A percentile compares a stretch with the other conserved stretches of the same genome.
Conservation (phyloP, 2,329 filamentous ascomycete genomes). For the Cladosporium oxysporum region DNA sequence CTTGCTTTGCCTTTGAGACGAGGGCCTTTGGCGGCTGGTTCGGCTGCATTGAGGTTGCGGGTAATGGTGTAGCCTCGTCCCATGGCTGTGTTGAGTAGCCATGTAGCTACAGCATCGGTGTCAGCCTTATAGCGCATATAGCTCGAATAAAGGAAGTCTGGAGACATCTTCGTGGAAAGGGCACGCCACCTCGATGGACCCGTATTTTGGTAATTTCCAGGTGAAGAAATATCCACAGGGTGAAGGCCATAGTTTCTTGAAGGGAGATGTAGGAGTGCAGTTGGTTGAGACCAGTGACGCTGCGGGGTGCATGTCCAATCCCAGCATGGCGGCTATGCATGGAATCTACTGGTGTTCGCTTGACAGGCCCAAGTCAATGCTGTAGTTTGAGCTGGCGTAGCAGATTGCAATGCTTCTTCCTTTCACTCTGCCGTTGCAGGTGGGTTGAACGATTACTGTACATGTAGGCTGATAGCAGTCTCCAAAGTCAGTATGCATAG, state of each 20-base stretch:
- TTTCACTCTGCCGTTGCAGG: neutral
- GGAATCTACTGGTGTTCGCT: neutral
- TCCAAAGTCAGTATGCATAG: neutral
- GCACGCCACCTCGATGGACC: neutral
- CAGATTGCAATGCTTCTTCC: neutral
- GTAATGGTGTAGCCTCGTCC: neutral
- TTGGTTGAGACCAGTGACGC: neutral
- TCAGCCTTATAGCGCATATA: slow-evolving; percentile 20
- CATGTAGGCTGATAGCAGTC: neutral
- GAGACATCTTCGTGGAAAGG: neutral
- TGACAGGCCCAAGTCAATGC: neutral
- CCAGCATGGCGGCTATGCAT: neutral
- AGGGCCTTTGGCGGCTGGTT: neutral
- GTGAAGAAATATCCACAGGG: neutral
- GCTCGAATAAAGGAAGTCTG: neutral
- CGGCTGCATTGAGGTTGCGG: neutral
- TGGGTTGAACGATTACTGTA: neutral
- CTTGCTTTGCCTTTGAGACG: slow-evolving; percentile 10
- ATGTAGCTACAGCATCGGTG: slow-evolving; percentile 9
- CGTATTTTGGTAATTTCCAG: neutral
- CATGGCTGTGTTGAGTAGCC: slow-evolving; percentile 12
- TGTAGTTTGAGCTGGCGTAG: neutral
- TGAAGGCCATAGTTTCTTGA: neutral
- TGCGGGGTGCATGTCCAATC: neutral
- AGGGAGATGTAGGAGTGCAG: neutral